Evolutionary conservation across 805 yeast species (phyloP).

Genomic region (Kuraishia molischiana): DNA sequence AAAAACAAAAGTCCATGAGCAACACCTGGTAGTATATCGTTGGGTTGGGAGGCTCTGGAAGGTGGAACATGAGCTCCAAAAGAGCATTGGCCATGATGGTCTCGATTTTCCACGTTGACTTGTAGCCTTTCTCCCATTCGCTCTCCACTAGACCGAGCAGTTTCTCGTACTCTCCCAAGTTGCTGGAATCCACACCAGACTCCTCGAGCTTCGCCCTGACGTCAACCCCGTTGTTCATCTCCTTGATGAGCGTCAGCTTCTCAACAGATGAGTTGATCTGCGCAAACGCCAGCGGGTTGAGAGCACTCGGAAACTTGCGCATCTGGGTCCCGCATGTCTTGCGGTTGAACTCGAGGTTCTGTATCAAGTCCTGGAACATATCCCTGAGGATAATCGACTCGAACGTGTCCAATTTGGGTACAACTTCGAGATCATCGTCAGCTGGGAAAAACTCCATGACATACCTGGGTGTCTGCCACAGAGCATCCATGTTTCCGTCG

Average conservation of each 20-base stretch:
- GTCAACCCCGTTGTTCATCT: constrained; percentile 29
- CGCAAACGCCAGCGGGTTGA: constrained; percentile 55
- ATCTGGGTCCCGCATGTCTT: constrained; percentile 80
- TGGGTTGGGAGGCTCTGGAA: constrained; percentile 60
- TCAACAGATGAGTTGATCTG: constrained; percentile 74
- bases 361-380: constrained; percentile 61
- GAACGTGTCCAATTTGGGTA: constrained; percentile 41
- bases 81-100: constrained; percentile 81
- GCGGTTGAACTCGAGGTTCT: constrained; percentile 81
- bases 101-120: constrained; percentile 83
- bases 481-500: constrained; percentile 46
- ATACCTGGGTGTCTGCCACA: constrained; percentile 59
- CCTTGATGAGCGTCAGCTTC: constrained; percentile 34
- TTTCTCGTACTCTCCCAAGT: constrained; percentile 16
- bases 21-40: constrained; percentile 77
- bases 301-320: constrained; percentile 61
- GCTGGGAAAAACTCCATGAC: constrained; percentile 52
- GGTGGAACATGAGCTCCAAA: constrained; percentile 63
- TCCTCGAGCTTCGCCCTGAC: constrained; percentile 13
- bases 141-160: constrained; percentile 26
- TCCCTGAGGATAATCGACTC: constrained; percentile 65
- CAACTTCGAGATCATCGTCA: constrained; percentile 53
- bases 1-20: constrained; percentile 76
- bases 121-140: constrained; percentile 25
- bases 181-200: constrained; percentile 11